Conservation (phyloP, 2,329 filamentous ascomycete species). For the Fusarium chlamydosporum region DNA sequence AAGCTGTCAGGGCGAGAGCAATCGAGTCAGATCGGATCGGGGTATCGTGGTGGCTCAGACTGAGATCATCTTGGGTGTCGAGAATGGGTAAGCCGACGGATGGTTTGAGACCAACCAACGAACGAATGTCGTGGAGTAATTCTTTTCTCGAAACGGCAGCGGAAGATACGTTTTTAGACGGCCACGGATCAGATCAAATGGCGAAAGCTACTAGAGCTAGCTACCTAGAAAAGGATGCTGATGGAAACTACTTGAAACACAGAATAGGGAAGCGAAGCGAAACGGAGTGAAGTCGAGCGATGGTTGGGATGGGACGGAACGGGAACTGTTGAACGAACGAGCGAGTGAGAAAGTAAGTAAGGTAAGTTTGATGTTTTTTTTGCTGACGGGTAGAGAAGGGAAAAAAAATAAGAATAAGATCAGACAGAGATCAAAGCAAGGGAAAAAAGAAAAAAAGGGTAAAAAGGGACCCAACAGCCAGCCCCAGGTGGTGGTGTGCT, state of each 20-base stretch:
- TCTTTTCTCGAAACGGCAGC: constrained; percentile 32
- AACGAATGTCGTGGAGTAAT: constrained; percentile 27
- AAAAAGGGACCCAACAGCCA: constrained; percentile 26
- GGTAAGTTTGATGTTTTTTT: background rate
- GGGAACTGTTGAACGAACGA: constrained; percentile 23
- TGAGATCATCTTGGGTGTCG: constrained; percentile 47
- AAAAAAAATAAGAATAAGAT: constrained; percentile 6
- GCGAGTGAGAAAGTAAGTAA: constrained; percentile 31
- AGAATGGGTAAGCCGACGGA: constrained; percentile 27
- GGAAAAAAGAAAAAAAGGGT: constrained; percentile 5
- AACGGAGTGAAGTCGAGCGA: constrained; percentile 26
- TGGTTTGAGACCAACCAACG: constrained; percentile 32
- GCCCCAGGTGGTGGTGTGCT: constrained; percentile 26
- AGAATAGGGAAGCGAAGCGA: constrained; percentile 37
- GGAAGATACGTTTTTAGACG: constrained; percentile 22
- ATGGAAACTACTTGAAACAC: constrained; percentile 34
- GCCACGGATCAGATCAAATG: constrained; percentile 22
- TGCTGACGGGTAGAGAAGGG: constrained; percentile 9
- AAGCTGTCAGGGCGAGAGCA: constrained; percentile 27
- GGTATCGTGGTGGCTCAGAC: constrained; percentile 40
- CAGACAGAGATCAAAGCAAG: background rate
- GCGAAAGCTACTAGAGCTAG: constrained; percentile 29
- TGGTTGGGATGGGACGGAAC: background rate
- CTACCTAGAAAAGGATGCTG: constrained; percentile 21
- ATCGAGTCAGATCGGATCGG: constrained; percentile 26